Conservation (phyloP, 2,329 filamentous ascomycete species). For the Emericellopsis cladophorae region DNA sequence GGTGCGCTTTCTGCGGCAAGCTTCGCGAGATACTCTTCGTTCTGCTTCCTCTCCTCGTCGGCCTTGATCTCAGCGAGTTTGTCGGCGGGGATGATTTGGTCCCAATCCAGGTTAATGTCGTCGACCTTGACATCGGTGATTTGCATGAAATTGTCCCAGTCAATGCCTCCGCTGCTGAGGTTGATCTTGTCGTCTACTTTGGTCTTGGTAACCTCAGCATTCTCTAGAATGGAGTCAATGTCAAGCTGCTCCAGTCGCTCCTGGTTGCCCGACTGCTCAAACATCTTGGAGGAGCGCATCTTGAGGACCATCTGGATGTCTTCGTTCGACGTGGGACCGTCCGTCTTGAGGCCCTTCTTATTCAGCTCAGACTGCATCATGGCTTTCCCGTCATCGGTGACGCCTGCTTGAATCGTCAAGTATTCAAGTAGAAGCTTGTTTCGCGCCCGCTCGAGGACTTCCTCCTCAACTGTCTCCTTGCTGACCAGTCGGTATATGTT, state of each 20-base stretch:
- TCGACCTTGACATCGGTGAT: slow-evolving; percentile 98
- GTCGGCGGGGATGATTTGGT: slow-evolving; percentile 93
- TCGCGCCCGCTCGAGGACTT: slow-evolving; percentile 87
- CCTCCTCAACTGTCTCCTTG: slow-evolving; percentile 96
- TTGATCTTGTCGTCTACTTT: slow-evolving; percentile 87
- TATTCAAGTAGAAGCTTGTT: slow-evolving; percentile 98
- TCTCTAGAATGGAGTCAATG: slow-evolving; percentile 92
- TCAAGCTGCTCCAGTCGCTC: slow-evolving; percentile 93
- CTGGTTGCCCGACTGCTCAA: slow-evolving; percentile 94
- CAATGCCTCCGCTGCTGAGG: slow-evolving; percentile 75
- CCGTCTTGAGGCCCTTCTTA: slow-evolving; percentile 60
- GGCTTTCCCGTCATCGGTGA: slow-evolving; percentile 88
- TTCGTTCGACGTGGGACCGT: slow-evolving; percentile 80
- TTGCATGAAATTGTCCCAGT: slow-evolving; percentile 90
- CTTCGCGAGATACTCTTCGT: slow-evolving; percentile 71
- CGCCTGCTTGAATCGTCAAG: slow-evolving; percentile 90
- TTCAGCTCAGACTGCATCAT: slow-evolving; percentile 63
- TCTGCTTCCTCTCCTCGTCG: slow-evolving; percentile 72
- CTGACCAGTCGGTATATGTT: slow-evolving; percentile 94
- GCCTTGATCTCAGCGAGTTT: slow-evolving; percentile 81
- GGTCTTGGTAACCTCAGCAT: slow-evolving; percentile 93
- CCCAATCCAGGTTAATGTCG: slow-evolving; percentile 71
- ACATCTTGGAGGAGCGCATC: slow-evolving; percentile 97
- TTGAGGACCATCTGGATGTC: slow-evolving; percentile 96
- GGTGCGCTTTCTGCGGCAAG: slow-evolving; percentile 79